Conservation (phyloP, 495 filamentous ascomycete genomes). For the Daldinia loculata region DNA sequence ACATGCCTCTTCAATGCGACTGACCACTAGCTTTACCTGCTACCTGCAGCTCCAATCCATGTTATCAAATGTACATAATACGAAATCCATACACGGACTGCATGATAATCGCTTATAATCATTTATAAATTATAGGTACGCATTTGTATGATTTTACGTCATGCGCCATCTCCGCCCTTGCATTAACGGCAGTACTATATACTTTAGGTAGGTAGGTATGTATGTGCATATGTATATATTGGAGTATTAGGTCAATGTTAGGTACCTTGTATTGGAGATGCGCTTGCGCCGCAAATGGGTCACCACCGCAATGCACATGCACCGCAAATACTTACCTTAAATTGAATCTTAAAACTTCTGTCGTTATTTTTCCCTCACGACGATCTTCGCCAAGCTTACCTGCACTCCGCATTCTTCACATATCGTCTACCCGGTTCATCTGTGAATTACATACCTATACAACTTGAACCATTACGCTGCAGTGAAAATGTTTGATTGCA, state of each 20-base stretch:
- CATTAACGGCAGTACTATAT: slow-evolving; percentile 11
- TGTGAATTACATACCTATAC: neutral
- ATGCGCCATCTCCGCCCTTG: slow-evolving; percentile 32
- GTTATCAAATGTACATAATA: neutral
- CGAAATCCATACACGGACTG: neutral
- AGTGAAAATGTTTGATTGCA: slow-evolving; percentile 17
- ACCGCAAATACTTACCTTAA: slow-evolving; percentile 24
- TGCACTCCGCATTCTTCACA: slow-evolving; percentile 7
- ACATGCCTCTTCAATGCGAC: slow-evolving; percentile 13
- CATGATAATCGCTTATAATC: neutral
- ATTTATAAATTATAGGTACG: neutral
- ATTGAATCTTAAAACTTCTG: slow-evolving; percentile 3
- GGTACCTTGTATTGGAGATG: slow-evolving; percentile 17
- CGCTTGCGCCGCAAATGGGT: slow-evolving; percentile 10
- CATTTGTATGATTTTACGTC: slow-evolving; percentile 13
- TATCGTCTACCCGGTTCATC: neutral
- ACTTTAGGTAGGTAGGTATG: neutral
- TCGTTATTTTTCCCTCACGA: slow-evolving; percentile 22
- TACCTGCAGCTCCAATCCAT: neutral
- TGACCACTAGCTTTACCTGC: neutral
- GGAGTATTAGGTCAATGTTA: neutral
- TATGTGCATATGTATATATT: no score
- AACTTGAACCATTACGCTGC: neutral
- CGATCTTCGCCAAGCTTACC: slow-evolving; percentile 6
- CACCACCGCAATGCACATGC: no score